Conservation (phyloP, 768 basidiomycete genomes). For the Trametes elegans region DNA sequence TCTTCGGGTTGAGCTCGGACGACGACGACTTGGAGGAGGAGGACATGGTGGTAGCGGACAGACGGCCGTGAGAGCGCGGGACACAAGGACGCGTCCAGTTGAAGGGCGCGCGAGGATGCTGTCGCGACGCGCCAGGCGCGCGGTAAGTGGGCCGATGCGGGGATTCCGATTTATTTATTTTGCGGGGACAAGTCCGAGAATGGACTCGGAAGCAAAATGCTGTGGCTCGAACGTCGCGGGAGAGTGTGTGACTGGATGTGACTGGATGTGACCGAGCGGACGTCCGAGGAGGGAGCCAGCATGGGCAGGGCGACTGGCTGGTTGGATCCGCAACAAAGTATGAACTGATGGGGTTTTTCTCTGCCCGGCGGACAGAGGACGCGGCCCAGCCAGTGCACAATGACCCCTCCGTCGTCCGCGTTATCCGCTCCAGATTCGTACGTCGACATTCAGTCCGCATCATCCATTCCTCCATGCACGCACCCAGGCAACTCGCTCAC, state of each 20-base stretch:
- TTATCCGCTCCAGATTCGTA: conserved; percentile 41
- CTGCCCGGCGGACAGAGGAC: conserved; percentile 36
- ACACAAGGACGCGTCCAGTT: too few species aligned
- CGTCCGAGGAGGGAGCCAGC: too few species aligned
- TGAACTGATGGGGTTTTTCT: conserved; percentile 42
- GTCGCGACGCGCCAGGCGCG: conserved; percentile 13
- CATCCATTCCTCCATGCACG: conserved; percentile 2
- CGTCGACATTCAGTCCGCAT: too few species aligned
- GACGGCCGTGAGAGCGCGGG: conserved; percentile 19
- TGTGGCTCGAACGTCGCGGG: too few species aligned
- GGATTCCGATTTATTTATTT: neutral
- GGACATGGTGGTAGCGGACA: conserved; percentile 19
- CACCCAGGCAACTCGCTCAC: conserved; percentile 7
- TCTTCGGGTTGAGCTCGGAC: conserved; percentile 53
- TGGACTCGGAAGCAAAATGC: too few species aligned
- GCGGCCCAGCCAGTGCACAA: conserved; percentile 16
- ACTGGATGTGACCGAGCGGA: too few species aligned
- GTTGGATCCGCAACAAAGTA: conserved; percentile 16
- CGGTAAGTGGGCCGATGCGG: conserved; percentile 2
- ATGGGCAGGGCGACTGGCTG: neutral
- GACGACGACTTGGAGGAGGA: conserved; percentile 13
- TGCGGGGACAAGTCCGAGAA: neutral
- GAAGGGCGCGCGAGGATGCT: conserved; percentile 7
- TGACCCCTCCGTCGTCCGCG: conserved; percentile 27
- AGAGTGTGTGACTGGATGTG: too few species aligned